Evolutionary conservation across 1,139 yeast species (phyloP).

Genomic region (Candida mesenterica): DNA sequence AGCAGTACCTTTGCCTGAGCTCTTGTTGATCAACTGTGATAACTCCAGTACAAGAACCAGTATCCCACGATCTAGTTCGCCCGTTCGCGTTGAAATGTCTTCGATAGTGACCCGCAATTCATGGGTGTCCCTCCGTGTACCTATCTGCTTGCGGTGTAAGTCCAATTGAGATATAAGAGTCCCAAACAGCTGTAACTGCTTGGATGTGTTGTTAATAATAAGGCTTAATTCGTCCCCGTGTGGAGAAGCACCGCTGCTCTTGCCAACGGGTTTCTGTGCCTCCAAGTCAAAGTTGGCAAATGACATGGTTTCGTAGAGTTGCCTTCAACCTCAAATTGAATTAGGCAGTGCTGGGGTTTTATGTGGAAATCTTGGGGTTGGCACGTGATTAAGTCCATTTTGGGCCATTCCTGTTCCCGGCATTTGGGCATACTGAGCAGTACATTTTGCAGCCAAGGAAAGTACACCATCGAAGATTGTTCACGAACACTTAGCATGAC

Average conservation of each 20-base stretch:
- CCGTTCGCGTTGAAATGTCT: conserved; percentile 24
- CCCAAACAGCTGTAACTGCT: conserved; percentile 50
- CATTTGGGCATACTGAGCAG: no score
- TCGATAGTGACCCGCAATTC: conserved; percentile 43
- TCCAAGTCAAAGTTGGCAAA: conserved; percentile 60
- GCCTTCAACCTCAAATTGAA: no score
- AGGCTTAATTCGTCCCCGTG: conserved; percentile 28
- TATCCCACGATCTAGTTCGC: conserved; percentile 34
- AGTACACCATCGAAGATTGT: conserved; percentile 1
- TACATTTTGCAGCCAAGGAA: conserved; percentile 2
- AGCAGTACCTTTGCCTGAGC: conserved; percentile 14
- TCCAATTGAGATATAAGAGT: conserved; percentile 49
- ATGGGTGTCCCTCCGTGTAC: conserved; percentile 52
- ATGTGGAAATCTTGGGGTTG: background rate
- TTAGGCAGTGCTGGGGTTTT: background rate
- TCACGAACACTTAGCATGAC: no score
- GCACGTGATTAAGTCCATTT: no score
- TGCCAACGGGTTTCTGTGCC: conserved; percentile 40
- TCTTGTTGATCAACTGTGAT: conserved; percentile 34
- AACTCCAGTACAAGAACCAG: conserved; percentile 30
- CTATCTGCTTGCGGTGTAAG: conserved; percentile 48
- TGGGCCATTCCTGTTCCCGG: no score
- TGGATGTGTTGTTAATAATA: conserved; percentile 36
- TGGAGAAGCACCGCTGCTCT: conserved; percentile 6
- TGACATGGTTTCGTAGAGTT: conserved; percentile 51